phyloP scores from a whole-genome alignment of 495 filamentous ascomycete species.

The Immersiella caudata region DNA sequence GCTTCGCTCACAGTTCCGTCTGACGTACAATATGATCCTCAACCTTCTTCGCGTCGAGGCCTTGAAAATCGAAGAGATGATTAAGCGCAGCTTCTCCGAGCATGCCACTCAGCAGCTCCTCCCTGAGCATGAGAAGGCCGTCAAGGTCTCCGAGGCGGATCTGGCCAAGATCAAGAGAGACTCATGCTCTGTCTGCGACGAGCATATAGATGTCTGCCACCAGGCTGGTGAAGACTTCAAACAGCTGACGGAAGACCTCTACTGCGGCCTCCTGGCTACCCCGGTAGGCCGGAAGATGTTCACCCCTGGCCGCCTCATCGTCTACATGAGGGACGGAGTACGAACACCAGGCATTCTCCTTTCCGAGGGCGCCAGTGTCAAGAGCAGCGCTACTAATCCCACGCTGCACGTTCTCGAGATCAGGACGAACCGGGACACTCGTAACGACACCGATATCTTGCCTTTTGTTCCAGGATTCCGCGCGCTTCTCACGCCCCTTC shows the following conservation, averaged over 20 bases:
- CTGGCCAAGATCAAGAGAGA: constrained; percentile 87
- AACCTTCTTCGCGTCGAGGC: constrained; percentile 95
- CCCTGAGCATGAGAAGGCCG: constrained; percentile 91
- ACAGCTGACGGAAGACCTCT: constrained; percentile 70
- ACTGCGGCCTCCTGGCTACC: constrained; percentile 68
- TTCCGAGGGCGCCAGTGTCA: constrained; percentile 65
- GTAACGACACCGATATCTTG: constrained; percentile 76
- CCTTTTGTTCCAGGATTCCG: constrained; percentile 75
- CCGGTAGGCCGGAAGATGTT: constrained; percentile 83
- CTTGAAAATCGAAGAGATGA: constrained; percentile 99
- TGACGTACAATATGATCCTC: constrained; percentile 99
- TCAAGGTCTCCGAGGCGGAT: constrained; percentile 90
- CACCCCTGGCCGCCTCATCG: constrained; percentile 68
- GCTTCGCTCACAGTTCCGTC: constrained; percentile 89
- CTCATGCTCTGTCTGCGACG: constrained; percentile 78
- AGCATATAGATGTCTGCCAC: constrained; percentile 77
- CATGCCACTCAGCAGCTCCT: constrained; percentile 96
- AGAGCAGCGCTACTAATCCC: constrained; percentile 59
- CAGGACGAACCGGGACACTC: constrained; percentile 58
- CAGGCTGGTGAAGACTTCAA: constrained; percentile 77
- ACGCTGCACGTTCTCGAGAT: constrained; percentile 78
- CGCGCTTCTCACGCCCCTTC: constrained; percentile 60
- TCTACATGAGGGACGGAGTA: constrained; percentile 70
- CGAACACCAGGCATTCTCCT: constrained; percentile 79
- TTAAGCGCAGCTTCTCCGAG: constrained; percentile 98